Evolutionary conservation across 2,329 filamentous ascomycete genomes (phyloP).

Genomic region (Coniochaeta prunicola): DNA sequence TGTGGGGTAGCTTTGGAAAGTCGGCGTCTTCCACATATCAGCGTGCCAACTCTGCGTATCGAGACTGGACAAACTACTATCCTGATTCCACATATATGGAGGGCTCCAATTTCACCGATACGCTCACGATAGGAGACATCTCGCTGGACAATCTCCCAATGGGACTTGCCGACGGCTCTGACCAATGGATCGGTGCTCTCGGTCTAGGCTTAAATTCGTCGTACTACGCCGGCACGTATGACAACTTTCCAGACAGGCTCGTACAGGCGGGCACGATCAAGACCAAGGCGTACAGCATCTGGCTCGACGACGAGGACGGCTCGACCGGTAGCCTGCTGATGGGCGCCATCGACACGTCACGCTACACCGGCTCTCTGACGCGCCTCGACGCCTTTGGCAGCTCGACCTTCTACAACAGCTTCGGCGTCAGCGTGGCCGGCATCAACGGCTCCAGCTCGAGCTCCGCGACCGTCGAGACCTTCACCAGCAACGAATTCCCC

Average conservation of each 20-base stretch:
- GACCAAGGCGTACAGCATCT: slow-evolving; percentile 23
- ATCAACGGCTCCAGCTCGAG: slow-evolving; percentile 11
- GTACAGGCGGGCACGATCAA: slow-evolving; percentile 17
- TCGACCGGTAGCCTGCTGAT: slow-evolving; percentile 21
- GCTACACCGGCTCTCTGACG: slow-evolving; percentile 16
- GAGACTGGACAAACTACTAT: slow-evolving; percentile 6
- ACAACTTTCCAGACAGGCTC: slow-evolving; percentile 18
- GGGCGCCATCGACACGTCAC: slow-evolving; percentile 21
- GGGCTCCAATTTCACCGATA: slow-evolving; percentile 20
- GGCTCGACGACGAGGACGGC: slow-evolving; percentile 20
- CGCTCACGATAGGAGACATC: slow-evolving; percentile 15
- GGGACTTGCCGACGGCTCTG: slow-evolving; percentile 14
- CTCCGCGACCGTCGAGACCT: slow-evolving; percentile 1
- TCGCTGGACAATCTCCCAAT: slow-evolving; percentile 19
- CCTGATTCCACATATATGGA: slow-evolving; percentile 8
- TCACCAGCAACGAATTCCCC: slow-evolving; percentile 13
- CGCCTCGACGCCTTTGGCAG: slow-evolving; percentile 9
- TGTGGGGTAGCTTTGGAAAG: slow-evolving; percentile 17
- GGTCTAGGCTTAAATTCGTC: slow-evolving; percentile 20
- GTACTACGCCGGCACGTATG: background rate
- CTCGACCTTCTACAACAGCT: slow-evolving; percentile 2
- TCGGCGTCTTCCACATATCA: slow-evolving; percentile 14
- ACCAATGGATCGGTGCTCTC: slow-evolving; percentile 16
- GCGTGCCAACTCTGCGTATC: slow-evolving; percentile 7
- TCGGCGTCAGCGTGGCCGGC: slow-evolving; percentile 7